phyloP scores from a whole-genome alignment of 176 grass and related monocot species.

The Juncus effusus region DNA sequence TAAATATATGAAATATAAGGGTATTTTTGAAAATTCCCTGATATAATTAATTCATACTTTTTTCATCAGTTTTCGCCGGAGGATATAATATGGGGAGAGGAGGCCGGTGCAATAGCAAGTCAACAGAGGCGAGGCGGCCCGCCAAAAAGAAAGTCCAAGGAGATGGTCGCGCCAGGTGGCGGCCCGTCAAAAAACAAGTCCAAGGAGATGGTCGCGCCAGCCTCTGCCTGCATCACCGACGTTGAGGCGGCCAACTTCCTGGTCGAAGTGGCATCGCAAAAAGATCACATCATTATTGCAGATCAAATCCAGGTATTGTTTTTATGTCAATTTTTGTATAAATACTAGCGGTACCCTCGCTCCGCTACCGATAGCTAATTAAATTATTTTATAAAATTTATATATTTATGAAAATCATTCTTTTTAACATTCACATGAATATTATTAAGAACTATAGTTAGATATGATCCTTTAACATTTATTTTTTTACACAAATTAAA shows the following conservation, averaged over 20 bases:
- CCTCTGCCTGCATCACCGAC: too few species aligned
- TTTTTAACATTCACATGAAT: too few species aligned
- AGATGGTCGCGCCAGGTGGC: too few species aligned
- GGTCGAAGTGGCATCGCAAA: constrained; percentile 28
- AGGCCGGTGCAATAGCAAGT: constrained; percentile 44
- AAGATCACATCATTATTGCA: constrained; percentile 80
- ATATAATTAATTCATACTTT: too few species aligned
- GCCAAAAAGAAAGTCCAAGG: constrained; percentile 50
- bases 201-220: constrained; percentile 3
- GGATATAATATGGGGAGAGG: constrained; percentile 78
- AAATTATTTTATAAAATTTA: too few species aligned
- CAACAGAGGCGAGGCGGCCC: constrained; percentile 39
- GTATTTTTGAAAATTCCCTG: neutral
- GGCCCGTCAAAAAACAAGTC: constrained; percentile 45
- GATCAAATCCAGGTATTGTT: constrained; percentile 63
- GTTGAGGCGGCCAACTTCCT: too few species aligned
- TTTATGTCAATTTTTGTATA: neutral
- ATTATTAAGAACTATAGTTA: too few species aligned
- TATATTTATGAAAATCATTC: too few species aligned
- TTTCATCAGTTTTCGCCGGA: constrained; percentile 60
- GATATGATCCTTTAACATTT: too few species aligned
- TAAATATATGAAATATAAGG: neutral
- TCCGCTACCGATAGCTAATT: too few species aligned
- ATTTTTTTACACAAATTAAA: too few species aligned
- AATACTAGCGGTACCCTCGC: too few species aligned